Conservation (phyloP, 495 filamentous ascomycete genomes). For the Neurospora sp. region DNA sequence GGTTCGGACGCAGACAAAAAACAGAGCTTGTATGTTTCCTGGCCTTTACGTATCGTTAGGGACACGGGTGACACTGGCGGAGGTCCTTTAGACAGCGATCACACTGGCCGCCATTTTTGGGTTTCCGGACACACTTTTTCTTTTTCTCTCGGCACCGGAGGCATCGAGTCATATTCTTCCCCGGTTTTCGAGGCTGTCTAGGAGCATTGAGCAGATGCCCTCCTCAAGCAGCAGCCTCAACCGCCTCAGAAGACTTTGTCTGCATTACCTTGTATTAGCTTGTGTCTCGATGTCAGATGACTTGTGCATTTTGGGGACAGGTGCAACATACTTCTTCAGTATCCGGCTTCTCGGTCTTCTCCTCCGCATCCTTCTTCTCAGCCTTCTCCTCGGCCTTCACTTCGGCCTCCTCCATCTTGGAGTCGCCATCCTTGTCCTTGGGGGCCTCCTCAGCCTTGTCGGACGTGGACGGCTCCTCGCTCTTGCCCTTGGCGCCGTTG, state of each 20-base stretch:
- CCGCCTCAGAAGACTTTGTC: slow-evolving; percentile 16
- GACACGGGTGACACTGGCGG: background rate
- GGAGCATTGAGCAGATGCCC: background rate
- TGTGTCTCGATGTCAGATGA: background rate
- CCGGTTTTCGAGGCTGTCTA: background rate
- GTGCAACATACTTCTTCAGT: slow-evolving; percentile 22
- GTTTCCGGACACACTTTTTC: background rate
- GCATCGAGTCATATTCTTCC: background rate
- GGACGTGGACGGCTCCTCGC: slow-evolving; percentile 25
- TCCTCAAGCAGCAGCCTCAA: slow-evolving; percentile 17
- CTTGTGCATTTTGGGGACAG: background rate
- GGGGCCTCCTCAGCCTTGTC: slow-evolving; percentile 19
- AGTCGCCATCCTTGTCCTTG: slow-evolving; percentile 20
- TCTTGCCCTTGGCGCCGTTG: slow-evolving; percentile 30
- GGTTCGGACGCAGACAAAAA: background rate
- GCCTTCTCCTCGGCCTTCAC: slow-evolving; percentile 15
- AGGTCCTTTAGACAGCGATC: background rate
- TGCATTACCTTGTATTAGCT: background rate
- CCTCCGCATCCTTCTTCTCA: slow-evolving; percentile 7
- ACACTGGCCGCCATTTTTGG: background rate
- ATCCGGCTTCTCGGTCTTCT: slow-evolving; percentile 20
- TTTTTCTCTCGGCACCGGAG: background rate
- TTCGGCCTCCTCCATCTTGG: slow-evolving; percentile 12
- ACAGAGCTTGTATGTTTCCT: background rate
- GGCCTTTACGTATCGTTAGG: background rate